A percentile compares a stretch with the other conserved stretches of the same genome.
Evolutionary conservation across 2,329 filamentous ascomycete genomes (phyloP).

Genomic region (Beauveria varroae): DNA sequence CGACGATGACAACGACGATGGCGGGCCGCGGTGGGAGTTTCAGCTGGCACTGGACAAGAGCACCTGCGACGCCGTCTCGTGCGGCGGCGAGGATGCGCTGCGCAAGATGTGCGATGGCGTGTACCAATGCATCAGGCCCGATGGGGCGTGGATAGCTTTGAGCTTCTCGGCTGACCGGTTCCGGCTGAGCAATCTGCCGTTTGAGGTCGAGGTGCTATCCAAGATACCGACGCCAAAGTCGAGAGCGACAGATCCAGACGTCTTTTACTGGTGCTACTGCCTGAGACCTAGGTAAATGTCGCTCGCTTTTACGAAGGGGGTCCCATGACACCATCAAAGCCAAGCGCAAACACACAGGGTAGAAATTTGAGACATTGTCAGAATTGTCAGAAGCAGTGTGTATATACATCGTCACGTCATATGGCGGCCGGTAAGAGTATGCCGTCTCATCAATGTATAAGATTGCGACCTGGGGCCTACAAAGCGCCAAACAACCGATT

Average conservation of each 20-base stretch:
- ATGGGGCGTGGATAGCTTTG: conserved; percentile 39
- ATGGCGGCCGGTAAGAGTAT: not conserved
- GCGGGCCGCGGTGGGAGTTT: conserved; percentile 19
- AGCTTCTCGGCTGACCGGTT: conserved; percentile 40
- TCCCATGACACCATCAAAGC: not conserved
- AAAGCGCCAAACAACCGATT: not conserved
- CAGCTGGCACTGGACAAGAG: conserved; percentile 42
- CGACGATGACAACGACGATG: not conserved
- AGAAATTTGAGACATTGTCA: not conserved
- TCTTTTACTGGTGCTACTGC: conserved; percentile 39
- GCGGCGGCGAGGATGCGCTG: conserved; percentile 32
- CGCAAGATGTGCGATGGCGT: conserved; percentile 32
- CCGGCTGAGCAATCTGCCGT: conserved; percentile 28
- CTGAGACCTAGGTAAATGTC: conserved; percentile 24
- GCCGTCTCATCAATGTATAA: not conserved
- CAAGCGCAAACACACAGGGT: not conserved
- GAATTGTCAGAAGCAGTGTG: not conserved
- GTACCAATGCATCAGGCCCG: conserved; percentile 24
- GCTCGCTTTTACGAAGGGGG: not conserved
- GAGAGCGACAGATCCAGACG: conserved; percentile 35
- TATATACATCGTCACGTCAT: not conserved
- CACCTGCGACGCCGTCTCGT: conserved; percentile 41
- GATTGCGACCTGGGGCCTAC: not conserved
- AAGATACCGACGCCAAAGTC: conserved; percentile 35
- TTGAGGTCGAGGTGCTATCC: conserved; percentile 34